Conservation (phyloP, 208 protist species). For the Wallacemonas sp. region DNA sequence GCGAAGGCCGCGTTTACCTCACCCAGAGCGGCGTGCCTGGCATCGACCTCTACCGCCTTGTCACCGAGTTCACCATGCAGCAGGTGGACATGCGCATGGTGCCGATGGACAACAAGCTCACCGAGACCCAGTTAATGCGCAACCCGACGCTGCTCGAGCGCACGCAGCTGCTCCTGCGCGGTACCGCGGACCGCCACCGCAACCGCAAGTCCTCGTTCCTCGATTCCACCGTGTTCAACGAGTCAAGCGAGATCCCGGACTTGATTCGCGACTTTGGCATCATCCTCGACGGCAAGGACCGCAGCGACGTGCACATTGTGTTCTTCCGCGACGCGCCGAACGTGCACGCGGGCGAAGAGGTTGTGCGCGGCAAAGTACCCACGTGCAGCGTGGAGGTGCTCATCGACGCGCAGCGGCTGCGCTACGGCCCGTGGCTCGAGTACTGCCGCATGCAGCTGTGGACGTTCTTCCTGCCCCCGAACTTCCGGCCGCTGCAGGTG, state of each 20-base stretch:
- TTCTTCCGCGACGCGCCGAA: constrained; percentile 82
- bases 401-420: constrained; percentile 64
- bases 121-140: constrained; percentile 10
- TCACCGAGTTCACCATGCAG: constrained; percentile 71
- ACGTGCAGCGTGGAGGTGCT: constrained; percentile 77
- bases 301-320: constrained; percentile 67
- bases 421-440: constrained; percentile 84
- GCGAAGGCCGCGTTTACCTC: constrained; percentile 61
- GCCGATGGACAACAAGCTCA: constrained; percentile 58
- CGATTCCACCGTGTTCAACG: constrained; percentile 13
- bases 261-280: constrained; percentile 80
- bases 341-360: constrained; percentile 78
- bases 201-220: constrained; percentile 30
- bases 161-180: constrained; percentile 54
- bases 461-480: constrained; percentile 79
- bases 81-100: constrained; percentile 78
- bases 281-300: constrained; percentile 67
- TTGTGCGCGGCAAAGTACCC: constrained; percentile 58
- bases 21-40: constrained; percentile 58
- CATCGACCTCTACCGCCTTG: constrained; percentile 78
- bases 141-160: constrained; percentile 54
- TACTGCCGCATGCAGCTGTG: constrained; percentile 81
- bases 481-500: constrained; percentile 65
- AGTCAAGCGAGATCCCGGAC: constrained; percentile 33
- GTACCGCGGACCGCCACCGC: constrained; percentile 25